Evolutionary conservation across 805 yeast genomes (phyloP), one percentile per base, ranked within the genome.

Genomic region (Saturnispora silvae): DNA sequence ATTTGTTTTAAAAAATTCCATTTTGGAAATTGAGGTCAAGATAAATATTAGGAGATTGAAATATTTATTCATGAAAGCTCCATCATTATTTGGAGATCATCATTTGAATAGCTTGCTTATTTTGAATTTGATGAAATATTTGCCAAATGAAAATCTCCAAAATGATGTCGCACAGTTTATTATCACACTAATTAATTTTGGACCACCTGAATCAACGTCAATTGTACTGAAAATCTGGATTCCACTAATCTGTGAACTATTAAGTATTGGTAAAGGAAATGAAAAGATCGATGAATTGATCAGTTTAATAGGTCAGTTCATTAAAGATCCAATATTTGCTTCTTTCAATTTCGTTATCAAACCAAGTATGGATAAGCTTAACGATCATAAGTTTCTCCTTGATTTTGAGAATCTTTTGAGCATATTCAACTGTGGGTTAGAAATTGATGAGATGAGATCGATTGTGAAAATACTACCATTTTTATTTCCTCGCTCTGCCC

Each of bases 31-130:
- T 3, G 59, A 59, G 14, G 52, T 44, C 30, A 7, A 46, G 1
- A 11, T 50, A 4, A 36, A 43, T 20, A 27, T 70, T 5, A 53
- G 72, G 38, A 59, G 52, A 37, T 35, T 71, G 16, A 67, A 67
- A 40, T 41, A 63, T 2, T 38, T 69, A 5, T 45, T 63, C 6
- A 31, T 55, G 6, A 33, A 60, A 15, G 59, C 61, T 7, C 40
- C 42, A 3, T 27, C 34, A 2, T 38, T 27, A 1, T 48, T 53
- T n/a, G 25, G 23, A 1, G 31, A 46, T 27, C 36, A 40, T 9
- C 43, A 44, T 4, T 30, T 66, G 1, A 36, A 40, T 15, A 37
- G 37, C 14, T 11, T 41, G 13, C 11, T 45, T 2, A 26, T 35
- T 6, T 18, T 28, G n/a, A 37, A 33, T 18, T 31, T 43, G 13